phyloP scores from a whole-genome alignment of 208 protist species.

The Porcisia deanei region DNA sequence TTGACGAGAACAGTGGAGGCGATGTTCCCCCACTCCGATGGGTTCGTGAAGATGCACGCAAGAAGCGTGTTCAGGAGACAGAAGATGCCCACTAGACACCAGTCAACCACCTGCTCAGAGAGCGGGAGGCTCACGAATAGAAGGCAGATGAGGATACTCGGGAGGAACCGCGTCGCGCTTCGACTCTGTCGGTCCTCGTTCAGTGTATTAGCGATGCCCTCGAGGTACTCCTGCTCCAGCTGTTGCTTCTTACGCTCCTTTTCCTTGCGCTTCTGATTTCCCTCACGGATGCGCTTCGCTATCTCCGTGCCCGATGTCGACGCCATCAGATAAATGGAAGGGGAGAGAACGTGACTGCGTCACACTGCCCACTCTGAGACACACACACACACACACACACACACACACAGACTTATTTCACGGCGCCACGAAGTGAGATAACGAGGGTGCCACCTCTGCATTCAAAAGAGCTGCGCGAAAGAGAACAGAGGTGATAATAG shows the following conservation, averaged over 20 bases:
- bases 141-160: slow-evolving; percentile 75
- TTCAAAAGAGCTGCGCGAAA: not conserved
- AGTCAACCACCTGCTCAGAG: slow-evolving; percentile 75
- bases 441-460: not conserved
- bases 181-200: slow-evolving; percentile 16
- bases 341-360: not conserved
- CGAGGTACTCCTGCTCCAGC: slow-evolving; percentile 55
- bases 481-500: not conserved
- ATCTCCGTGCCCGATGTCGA: slow-evolving; percentile 39
- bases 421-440: not conserved
- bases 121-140: slow-evolving; percentile 84
- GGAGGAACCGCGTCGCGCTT: slow-evolving; percentile 43
- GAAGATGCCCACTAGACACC: slow-evolving; percentile 62
- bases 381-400: not conserved
- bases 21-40: slow-evolving; percentile 63
- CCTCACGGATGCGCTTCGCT: slow-evolving; percentile 63
- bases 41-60: slow-evolving; percentile 41
- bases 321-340: not conserved
- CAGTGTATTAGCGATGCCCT: slow-evolving; percentile 40
- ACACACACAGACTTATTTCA: not conserved
- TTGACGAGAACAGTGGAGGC: slow-evolving; percentile 49
- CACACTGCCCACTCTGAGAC: not conserved
- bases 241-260: slow-evolving; percentile 63
- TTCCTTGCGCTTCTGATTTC: slow-evolving; percentile 49
- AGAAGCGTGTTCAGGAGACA: slow-evolving; percentile 53